phyloP scores from a whole-genome alignment of 345 rosid species.

The Sonneratia caseolaris region DNA sequence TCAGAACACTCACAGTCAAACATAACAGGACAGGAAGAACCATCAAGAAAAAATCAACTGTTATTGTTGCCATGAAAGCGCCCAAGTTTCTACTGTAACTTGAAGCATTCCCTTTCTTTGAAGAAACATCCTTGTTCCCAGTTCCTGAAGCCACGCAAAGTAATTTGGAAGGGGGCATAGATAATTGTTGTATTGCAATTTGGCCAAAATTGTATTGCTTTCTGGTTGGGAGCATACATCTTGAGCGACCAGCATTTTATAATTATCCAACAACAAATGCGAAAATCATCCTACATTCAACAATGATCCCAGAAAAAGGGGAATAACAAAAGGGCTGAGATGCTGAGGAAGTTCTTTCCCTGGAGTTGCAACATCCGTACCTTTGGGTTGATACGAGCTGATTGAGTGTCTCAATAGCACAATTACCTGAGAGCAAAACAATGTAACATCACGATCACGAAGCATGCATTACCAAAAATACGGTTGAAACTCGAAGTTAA shows the following conservation, averaged over 20 bases:
- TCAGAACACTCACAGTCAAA: slow-evolving; percentile 55
- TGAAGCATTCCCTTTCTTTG: slow-evolving; percentile 38
- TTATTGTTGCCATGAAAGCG: slow-evolving; percentile 28
- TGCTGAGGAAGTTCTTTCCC: too few relatives aligned
- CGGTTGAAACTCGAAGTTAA: too few relatives aligned
- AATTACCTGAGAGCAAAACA: slow-evolving; percentile 33
- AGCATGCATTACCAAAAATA: background rate
- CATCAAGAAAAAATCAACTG: slow-evolving; percentile 53
- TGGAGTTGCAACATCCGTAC: slow-evolving; percentile 12
- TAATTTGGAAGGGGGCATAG: background rate
- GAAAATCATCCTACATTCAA: background rate
- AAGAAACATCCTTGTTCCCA: slow-evolving; percentile 11
- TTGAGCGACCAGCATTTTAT: background rate
- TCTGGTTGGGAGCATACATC: too few relatives aligned
- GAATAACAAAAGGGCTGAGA: too few relatives aligned
- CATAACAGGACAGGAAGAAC: slow-evolving; percentile 50
- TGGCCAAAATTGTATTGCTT: too few relatives aligned
- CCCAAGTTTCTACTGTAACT: slow-evolving; percentile 28
- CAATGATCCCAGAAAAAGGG: background rate
- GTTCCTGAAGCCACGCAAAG: slow-evolving; percentile 13
- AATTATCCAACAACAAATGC: background rate
- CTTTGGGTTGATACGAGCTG: slow-evolving; percentile 18
- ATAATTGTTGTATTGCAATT: too few relatives aligned
- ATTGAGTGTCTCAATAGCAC: slow-evolving; percentile 45
- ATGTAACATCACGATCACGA: background rate